phyloP scores from a whole-genome alignment of 257 asterid species.

The Solanum commersonii region DNA sequence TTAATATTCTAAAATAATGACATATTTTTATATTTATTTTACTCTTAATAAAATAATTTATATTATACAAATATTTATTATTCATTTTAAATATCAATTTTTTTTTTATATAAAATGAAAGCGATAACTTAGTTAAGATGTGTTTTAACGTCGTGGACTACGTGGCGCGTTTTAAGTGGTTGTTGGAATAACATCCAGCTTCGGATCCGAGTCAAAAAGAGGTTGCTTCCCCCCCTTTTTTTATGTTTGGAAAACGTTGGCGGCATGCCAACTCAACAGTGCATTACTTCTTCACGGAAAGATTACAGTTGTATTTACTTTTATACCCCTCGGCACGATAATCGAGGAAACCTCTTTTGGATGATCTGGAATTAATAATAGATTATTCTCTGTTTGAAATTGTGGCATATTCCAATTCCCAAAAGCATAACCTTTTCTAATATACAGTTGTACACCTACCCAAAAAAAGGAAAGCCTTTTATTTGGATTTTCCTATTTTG shows the following conservation, averaged over 20 bases:
- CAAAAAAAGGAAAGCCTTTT: background rate
- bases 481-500: background rate
- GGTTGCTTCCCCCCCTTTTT: background rate
- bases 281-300: background rate
- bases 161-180: slow-evolving; percentile 25
- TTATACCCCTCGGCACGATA: background rate
- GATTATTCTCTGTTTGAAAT: background rate
- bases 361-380: background rate
- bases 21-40: no score
- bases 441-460: background rate
- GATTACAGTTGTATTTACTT: background rate
- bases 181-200: background rate
- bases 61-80: no score
- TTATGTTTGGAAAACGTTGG: background rate
- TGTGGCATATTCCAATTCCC: background rate
- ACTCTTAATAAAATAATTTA: no score
- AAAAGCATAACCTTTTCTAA: background rate
- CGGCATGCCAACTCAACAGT: background rate
- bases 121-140: no score
- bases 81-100: no score
- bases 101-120: no score
- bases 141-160: background rate
- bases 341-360: background rate
- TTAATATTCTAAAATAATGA: no score
- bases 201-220: background rate